Evolutionary conservation across 2,329 filamentous ascomycete genomes (phyloP).

Genomic region (Nothophoma quercina): DNA sequence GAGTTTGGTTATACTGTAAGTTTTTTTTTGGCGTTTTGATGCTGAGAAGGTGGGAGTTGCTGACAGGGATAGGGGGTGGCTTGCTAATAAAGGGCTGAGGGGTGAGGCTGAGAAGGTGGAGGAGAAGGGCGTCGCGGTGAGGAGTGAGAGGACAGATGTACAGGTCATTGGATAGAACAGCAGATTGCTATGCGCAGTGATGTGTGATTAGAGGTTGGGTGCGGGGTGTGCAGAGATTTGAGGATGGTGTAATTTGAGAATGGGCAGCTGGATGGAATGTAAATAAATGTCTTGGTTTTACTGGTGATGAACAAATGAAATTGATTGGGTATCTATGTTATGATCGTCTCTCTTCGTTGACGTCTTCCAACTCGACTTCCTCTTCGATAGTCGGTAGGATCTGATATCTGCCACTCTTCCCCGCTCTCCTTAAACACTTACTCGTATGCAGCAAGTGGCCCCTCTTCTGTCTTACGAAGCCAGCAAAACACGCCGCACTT

Average conservation of each 20-base stretch:
- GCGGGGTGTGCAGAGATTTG: background rate
- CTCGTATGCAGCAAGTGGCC: conserved; percentile 58
- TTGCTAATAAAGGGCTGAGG: background rate
- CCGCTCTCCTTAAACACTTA: conserved; percentile 27
- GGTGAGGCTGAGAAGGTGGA: background rate
- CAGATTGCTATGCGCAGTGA: background rate
- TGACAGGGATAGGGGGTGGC: background rate
- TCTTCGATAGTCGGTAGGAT: conserved; percentile 35
- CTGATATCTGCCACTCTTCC: conserved; percentile 23
- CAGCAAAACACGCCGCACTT: conserved; percentile 62
- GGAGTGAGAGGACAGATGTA: conserved; percentile 5
- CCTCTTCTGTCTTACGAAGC: conserved; percentile 64
- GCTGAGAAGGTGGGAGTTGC: background rate
- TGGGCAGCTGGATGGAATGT: too few relatives aligned
- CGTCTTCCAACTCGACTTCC: conserved; percentile 22
- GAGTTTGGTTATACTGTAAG: background rate
- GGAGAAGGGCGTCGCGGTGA: background rate
- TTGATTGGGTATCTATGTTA: conserved; percentile 6
- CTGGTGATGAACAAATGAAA: conserved; percentile 4
- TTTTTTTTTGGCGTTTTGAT: background rate
- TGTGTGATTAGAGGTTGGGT: background rate
- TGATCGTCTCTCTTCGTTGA: background rate
- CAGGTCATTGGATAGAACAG: conserved; percentile 2
- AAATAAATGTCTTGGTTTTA: too few relatives aligned
- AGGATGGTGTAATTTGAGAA: background rate